phyloP scores from a whole-genome alignment of 257 asterid genomes.

The Lycium ferocissimum region DNA sequence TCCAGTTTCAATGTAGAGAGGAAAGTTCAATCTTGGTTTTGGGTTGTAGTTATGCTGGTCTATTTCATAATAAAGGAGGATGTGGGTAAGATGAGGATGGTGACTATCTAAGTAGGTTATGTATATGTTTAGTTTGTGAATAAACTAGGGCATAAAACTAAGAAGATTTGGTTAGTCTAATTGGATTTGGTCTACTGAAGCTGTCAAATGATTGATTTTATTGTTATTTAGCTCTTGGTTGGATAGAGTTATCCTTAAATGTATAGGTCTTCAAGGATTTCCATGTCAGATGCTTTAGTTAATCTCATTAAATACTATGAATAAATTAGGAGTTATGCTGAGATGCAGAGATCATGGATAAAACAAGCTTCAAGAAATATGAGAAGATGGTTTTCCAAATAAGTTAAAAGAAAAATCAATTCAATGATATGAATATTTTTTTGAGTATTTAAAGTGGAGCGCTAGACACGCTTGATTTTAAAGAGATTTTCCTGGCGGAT shows the following conservation, averaged over 20 bases:
- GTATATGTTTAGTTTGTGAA: slow-evolving; percentile 6
- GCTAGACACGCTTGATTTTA: background rate
- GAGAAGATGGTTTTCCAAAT: background rate
- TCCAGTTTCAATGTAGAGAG: slow-evolving; percentile 5
- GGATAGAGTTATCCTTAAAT: background rate
- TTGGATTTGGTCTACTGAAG: background rate
- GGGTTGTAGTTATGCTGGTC: slow-evolving; percentile 9
- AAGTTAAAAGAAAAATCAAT: background rate
- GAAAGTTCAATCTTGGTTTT: background rate
- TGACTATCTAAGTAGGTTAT: slow-evolving; percentile 19
- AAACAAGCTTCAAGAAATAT: background rate
- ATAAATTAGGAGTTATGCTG: background rate
- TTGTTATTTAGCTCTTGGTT: background rate
- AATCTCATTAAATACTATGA: background rate
- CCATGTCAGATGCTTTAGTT: background rate
- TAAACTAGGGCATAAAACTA: background rate
- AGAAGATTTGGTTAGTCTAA: background rate
- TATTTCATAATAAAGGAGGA: slow-evolving; percentile 9
- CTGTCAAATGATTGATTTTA: slow-evolving; percentile 22
- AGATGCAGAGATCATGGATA: slow-evolving; percentile 11
- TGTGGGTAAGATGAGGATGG: slow-evolving; percentile 3
- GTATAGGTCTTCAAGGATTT: slow-evolving; percentile 9
- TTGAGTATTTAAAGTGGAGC: background rate
- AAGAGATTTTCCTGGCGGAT: background rate
- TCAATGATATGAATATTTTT: background rate